phyloP scores from a whole-genome alignment of 495 filamentous ascomycete genomes.

The Penicillium egyptiacum region DNA sequence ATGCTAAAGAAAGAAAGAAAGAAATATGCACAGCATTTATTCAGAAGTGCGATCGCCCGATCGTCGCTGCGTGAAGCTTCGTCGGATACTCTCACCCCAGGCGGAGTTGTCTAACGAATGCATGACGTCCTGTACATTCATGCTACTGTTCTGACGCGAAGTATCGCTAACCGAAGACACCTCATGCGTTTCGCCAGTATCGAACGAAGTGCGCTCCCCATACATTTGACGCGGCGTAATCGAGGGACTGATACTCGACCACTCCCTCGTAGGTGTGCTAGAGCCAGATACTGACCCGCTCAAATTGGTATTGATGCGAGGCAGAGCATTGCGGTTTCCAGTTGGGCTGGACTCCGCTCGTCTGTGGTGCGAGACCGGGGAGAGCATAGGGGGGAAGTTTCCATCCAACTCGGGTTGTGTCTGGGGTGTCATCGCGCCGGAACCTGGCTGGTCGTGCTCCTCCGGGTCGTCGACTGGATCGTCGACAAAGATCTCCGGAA shows the following conservation, averaged over 20 bases:
- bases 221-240: conserved; percentile 39
- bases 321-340: conserved; percentile 23
- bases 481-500: conserved; percentile 91
- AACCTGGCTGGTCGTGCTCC: conserved; percentile 22
- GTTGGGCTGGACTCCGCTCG: conserved; percentile 32
- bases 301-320: conserved; percentile 45
- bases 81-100: conserved; percentile 88
- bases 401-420: conserved; percentile 21
- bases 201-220: conserved; percentile 34
- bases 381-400: conserved; percentile 34
- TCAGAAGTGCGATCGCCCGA: conserved; percentile 35
- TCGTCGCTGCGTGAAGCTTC: conserved; percentile 78
- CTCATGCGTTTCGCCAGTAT: conserved; percentile 23
- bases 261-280: conserved; percentile 43
- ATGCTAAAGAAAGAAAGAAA: conserved; percentile 11
- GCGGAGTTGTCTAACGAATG: conserved; percentile 80
- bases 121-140: conserved; percentile 76
- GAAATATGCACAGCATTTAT: conserved; percentile 5
- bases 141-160: conserved; percentile 58
- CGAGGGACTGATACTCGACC: conserved; percentile 47
- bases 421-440: conserved; percentile 25
- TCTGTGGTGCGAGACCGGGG: conserved; percentile 37
- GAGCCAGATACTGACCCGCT: conserved; percentile 29
- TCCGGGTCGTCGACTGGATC: conserved; percentile 49
- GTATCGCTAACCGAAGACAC: conserved; percentile 21